Conservation (phyloP, 2,329 filamentous ascomycete species). For the Exophiala spinifera region DNA sequence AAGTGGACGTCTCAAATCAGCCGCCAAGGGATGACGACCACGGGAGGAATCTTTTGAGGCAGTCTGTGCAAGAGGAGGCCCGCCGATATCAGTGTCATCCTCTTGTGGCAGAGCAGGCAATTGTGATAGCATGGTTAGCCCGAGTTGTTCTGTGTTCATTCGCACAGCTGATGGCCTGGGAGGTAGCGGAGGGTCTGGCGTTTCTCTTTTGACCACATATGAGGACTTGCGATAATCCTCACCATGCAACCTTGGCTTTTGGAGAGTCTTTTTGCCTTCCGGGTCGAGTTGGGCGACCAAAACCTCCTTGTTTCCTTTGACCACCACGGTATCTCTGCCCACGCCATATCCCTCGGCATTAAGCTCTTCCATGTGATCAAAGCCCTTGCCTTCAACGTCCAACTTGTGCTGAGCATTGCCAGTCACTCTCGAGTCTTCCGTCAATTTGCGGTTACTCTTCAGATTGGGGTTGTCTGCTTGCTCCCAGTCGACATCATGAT, state of each 20-base stretch:
- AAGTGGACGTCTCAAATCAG: constrained; percentile 69
- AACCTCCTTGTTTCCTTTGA: constrained; percentile 65
- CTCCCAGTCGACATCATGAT: constrained; percentile 68
- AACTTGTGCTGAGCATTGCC: constrained; percentile 62
- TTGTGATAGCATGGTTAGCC: constrained; percentile 65
- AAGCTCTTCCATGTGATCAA: constrained; percentile 70
- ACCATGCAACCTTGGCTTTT: constrained; percentile 49
- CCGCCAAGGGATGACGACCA: constrained; percentile 48
- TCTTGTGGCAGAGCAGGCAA: constrained; percentile 65
- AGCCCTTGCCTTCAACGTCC: constrained; percentile 75
- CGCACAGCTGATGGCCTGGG: constrained; percentile 58
- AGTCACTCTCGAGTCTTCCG: constrained; percentile 57
- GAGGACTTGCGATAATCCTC: constrained; percentile 31
- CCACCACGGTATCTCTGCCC: constrained; percentile 68
- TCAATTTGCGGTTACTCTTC: constrained; percentile 53
- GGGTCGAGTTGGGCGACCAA: constrained; percentile 62
- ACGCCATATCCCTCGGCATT: constrained; percentile 58
- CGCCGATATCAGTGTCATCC: constrained; percentile 81
- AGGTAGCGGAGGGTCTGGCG: constrained; percentile 53
- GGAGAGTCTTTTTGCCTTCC: constrained; percentile 61
- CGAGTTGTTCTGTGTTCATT: constrained; percentile 64
- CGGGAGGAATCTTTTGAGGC: constrained; percentile 54
- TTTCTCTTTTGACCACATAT: constrained; percentile 32
- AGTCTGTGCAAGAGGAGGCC: constrained; percentile 61
- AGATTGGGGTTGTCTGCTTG: constrained; percentile 58